These are phyloP conservation scores for Claviceps africana DNA, from an alignment of 2,329 filamentous ascomycete species.

Conservation along the genomic window DNA sequence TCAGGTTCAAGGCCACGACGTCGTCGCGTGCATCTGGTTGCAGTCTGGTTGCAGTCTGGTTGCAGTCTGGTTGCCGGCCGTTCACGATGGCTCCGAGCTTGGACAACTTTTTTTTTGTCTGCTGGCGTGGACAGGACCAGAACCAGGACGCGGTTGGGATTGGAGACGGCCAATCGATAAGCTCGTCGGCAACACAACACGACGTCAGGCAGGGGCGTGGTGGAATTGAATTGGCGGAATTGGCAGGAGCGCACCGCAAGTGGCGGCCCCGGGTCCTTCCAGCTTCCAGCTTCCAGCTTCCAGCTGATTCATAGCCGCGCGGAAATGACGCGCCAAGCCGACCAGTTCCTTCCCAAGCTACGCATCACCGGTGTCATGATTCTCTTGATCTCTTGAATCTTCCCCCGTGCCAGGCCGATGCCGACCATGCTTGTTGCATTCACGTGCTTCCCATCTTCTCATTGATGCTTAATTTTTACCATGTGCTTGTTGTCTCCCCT, in stretches of 20 bases:
- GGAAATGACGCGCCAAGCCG: neutral
- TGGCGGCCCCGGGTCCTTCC: too few relatives aligned
- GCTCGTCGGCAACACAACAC: neutral
- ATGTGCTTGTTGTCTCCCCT: neutral
- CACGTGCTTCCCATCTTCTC: neutral
- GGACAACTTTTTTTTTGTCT: slow-evolving; percentile 2
- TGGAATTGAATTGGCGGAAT: too few relatives aligned
- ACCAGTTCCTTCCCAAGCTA: neutral
- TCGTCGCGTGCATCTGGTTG: neutral
- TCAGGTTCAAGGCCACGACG: neutral
- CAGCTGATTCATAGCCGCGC: neutral
- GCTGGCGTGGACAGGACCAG: neutral
- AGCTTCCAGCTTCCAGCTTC: too few relatives aligned
- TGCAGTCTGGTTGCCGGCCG: neutral
- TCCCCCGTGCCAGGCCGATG: neutral
- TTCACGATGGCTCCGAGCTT: neutral
- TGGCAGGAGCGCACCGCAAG: too few relatives aligned
- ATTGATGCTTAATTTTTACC: neutral
- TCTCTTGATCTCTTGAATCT: neutral
- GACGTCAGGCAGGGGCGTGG: neutral
- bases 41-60: too few relatives aligned
- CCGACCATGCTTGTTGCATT: neutral
- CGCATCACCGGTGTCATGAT: neutral
- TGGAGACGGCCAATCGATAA: neutral
- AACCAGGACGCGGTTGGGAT: neutral